phyloP scores from a whole-genome alignment of 164 flowering plant species.

The Echeveria elegans region DNA sequence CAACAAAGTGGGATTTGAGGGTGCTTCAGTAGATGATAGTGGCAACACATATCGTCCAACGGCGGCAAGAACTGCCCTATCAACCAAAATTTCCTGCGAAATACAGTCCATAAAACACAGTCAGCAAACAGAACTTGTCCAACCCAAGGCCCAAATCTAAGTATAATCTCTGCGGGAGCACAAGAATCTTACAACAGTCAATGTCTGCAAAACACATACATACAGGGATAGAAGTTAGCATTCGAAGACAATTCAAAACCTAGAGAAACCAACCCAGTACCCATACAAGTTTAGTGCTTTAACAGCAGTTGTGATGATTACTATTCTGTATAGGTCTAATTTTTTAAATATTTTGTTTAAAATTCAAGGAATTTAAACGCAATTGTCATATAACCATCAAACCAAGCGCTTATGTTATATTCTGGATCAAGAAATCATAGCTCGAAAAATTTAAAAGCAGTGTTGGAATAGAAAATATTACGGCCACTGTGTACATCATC shows the following conservation, averaged over 20 bases:
- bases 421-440: neutral
- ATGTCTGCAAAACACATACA: neutral
- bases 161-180: neutral
- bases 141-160: neutral
- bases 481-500: neutral
- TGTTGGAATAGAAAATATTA: neutral
- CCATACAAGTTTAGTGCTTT: neutral
- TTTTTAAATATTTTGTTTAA: too few relatives aligned
- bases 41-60: conserved; percentile 49
- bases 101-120: neutral
- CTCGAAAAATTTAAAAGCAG: neutral
- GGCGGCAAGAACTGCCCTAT: conserved; percentile 85
- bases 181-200: neutral
- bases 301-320: neutral
- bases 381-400: neutral
- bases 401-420: neutral
- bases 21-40: conserved; percentile 18
- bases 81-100: conserved; percentile 82
- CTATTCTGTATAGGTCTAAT: too few relatives aligned
- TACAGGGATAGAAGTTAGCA: neutral
- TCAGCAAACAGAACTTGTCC: neutral
- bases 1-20: conserved; percentile 32
- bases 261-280: neutral
- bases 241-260: neutral
- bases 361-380: neutral